Evolutionary conservation across 371 early-diverging fungal genomes (phyloP).

Genomic region (Mucor racemosus): DNA sequence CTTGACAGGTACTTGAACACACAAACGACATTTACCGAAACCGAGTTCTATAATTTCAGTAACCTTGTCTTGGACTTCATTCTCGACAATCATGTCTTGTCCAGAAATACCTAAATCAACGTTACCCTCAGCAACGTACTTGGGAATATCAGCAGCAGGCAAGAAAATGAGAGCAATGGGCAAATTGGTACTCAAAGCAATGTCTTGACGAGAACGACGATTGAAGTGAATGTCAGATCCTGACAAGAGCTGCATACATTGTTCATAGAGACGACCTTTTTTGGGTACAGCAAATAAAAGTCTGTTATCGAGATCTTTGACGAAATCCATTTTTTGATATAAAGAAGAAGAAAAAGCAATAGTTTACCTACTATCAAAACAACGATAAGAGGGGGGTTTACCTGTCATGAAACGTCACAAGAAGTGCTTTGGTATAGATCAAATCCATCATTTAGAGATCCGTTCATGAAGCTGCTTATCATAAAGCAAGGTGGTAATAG

Average conservation of each 20-base stretch:
- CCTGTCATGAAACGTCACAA: conserved; percentile 1
- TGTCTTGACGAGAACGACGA: conserved; percentile 94
- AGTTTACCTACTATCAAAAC: not conserved
- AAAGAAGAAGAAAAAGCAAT: not conserved
- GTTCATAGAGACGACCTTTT: conserved; percentile 96
- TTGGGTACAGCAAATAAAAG: conserved; percentile 96
- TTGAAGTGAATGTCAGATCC: conserved; percentile 96
- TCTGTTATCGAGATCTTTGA: conserved; percentile 73
- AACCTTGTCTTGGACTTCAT: conserved; percentile 72
- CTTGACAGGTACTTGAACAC: conserved; percentile 81
- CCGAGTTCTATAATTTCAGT: conserved; percentile 81
- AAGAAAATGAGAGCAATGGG: conserved; percentile 95
- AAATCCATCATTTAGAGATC: not conserved
- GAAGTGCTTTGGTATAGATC: not conserved
- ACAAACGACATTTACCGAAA: conserved; percentile 92
- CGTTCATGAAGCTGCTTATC: not conserved
- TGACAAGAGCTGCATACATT: conserved; percentile 80
- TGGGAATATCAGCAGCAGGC: conserved; percentile 95
- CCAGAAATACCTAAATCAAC: conserved; percentile 97
- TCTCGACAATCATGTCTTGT: conserved; percentile 90
- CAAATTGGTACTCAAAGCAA: conserved; percentile 91
- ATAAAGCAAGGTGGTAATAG: not conserved
- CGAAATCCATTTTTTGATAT: conserved; percentile 58
- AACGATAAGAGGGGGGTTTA: not conserved
- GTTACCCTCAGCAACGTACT: conserved; percentile 93